Evolutionary conservation across 1,284 basidiomycete species (phyloP).

Genomic region (Naganishia sp.): DNA sequence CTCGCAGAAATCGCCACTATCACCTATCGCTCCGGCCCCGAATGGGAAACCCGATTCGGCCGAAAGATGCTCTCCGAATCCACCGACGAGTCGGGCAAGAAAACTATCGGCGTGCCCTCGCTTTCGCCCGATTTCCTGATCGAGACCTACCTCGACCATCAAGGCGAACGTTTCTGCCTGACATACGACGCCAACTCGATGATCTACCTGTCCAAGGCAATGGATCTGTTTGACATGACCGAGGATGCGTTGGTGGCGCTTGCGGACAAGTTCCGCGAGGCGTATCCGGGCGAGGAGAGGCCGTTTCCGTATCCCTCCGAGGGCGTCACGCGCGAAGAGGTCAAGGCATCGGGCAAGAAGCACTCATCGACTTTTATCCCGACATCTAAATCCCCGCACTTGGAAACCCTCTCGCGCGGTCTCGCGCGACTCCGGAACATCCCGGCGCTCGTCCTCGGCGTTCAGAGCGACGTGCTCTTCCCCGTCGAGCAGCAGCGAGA

Average conservation of each 20-base stretch:
- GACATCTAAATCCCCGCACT: constrained; percentile 64
- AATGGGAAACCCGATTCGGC: constrained; percentile 97
- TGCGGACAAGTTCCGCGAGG: constrained; percentile 49
- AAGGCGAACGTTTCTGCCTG: constrained; percentile 95
- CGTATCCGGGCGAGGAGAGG: constrained; percentile 43
- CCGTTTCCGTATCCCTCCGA: constrained; percentile 49
- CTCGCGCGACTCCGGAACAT: constrained; percentile 73
- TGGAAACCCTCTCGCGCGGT: constrained; percentile 79
- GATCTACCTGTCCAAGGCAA: constrained; percentile 97
- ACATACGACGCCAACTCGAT: constrained; percentile 99
- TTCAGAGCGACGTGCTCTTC: constrained; percentile 95
- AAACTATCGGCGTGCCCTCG: constrained; percentile 61
- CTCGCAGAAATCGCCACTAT: constrained; percentile 91
- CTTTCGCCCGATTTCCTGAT: constrained; percentile 97
- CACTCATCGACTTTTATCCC: constrained; percentile 57
- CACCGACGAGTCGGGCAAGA: constrained; percentile 40
- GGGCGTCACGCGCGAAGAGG: constrained; percentile 8
- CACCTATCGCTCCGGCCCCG: constrained; percentile 96
- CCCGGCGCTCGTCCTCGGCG: constrained; percentile 85
- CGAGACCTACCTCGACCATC: constrained; percentile 97
- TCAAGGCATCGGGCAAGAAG: constrained; percentile 34
- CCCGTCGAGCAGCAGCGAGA: constrained; percentile 97
- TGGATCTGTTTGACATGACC: constrained; percentile 99
- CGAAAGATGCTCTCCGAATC: constrained; percentile 57
- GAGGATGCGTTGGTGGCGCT: constrained; percentile 72